Evolutionary conservation across 495 filamentous ascomycete genomes (phyloP).

Genomic region (Cercophora newfieldiana): DNA sequence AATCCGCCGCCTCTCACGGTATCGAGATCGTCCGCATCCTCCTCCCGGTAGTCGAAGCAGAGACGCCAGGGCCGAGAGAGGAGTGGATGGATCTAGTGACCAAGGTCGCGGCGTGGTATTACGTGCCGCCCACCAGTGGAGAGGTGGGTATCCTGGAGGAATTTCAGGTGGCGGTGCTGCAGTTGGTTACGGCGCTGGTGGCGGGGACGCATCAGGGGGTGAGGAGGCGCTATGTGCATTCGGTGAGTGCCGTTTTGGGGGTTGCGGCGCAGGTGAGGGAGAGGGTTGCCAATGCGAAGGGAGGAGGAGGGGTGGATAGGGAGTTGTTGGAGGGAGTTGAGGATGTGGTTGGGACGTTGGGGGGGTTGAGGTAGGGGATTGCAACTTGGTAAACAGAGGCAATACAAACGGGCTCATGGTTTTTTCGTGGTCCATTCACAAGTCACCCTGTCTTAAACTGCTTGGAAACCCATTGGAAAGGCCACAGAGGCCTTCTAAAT

Average conservation of each 20-base stretch:
- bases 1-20: slow-evolving; percentile 43
- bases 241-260: slow-evolving; percentile 41
- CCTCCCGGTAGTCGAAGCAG: slow-evolving; percentile 46
- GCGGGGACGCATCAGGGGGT: slow-evolving; percentile 44
- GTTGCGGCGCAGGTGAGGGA: slow-evolving; percentile 37
- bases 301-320: too few relatives aligned
- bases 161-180: slow-evolving; percentile 49
- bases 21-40: slow-evolving; percentile 56
- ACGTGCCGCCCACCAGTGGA: slow-evolving; percentile 23
- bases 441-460: too few relatives aligned
- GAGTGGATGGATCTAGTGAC: slow-evolving; percentile 52
- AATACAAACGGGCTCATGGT: too few relatives aligned
- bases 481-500: too few relatives aligned
- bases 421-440: too few relatives aligned
- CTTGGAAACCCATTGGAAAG: too few relatives aligned
- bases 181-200: slow-evolving; percentile 52
- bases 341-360: slow-evolving; percentile 8
- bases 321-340: slow-evolving; percentile 6
- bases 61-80: slow-evolving; percentile 38
- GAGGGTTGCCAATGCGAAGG: neutral
- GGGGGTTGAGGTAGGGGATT: neutral
- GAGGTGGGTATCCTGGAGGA: slow-evolving; percentile 39
- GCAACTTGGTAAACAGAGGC: too few relatives aligned
- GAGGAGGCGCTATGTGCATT: slow-evolving; percentile 47
- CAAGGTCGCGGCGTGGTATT: slow-evolving; percentile 37